Evolutionary conservation across 2,329 filamentous ascomycete genomes (phyloP), one percentile per base, ranked within the genome.

Genomic region (Talaromyces sp.): DNA sequence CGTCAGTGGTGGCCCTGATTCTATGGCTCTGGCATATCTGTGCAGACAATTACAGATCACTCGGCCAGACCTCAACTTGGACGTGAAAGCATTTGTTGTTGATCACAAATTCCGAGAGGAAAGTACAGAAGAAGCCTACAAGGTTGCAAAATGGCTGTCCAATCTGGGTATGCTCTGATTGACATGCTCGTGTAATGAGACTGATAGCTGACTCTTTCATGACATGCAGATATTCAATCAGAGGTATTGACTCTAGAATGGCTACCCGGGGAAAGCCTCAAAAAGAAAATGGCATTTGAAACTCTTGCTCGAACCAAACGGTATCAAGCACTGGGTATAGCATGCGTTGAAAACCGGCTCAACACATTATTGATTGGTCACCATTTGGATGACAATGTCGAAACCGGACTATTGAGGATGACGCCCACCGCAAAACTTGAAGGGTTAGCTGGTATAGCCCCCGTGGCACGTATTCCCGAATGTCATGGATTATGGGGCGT

Each of bases 1-100:
- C 15, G 79, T 97, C 61, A 97, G 92, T 68, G 94, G 94, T 22
- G 94, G 94, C 7, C 89, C 94, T 39, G 94, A 99, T 73, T 97
- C 93, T n/a, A 99, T 97, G 92, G 93, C 93, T 28, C 79, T 99
- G 60, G 91, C 91, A 57, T 85, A 80, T 60, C 81, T 97, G 36
- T 89, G 89, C 69, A 80, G 79, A 51, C 73, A 77, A 46, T 62
- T 75, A 60, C 67, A 72, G 66, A 81, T 57, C 33, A 60, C 64
- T 5, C 63, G 58, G 22, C 57, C 64, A 15, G 53, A 63, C 37
- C 63, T 63, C 11, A 59, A 59, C 53, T 43, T 71, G 33, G 46
- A 69, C 13, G 75, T 81, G 19, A 78, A 77, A 45, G 83, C 79
- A 0, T 84, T 86, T 64, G 80, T 87, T 36, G 81, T 87, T 11